Evolutionary conservation across 495 filamentous ascomycete species (phyloP).

Genomic region (Haplographium delicatum): DNA sequence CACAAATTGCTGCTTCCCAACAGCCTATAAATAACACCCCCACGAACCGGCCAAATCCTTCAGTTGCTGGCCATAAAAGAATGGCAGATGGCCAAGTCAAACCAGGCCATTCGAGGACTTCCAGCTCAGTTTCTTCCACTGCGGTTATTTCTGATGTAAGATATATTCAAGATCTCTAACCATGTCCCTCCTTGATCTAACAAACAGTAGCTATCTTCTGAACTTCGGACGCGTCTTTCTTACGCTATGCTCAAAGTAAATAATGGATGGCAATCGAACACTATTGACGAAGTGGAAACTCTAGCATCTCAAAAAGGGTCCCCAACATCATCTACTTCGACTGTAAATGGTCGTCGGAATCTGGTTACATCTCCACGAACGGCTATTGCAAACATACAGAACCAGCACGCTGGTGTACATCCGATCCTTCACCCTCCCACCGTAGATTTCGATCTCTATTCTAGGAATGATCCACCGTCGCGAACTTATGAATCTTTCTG

Average conservation of each 20-base stretch:
- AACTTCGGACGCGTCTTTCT: constrained; percentile 72
- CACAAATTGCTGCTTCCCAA: constrained; percentile 47
- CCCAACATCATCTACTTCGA: constrained; percentile 49
- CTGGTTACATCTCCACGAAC: constrained; percentile 24
- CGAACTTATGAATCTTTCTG: constrained; percentile 40
- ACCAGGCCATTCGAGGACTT: constrained; percentile 61
- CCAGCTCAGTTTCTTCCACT: constrained; percentile 53
- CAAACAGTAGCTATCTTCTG: constrained; percentile 38
- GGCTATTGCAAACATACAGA: constrained; percentile 26
- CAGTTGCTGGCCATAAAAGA: constrained; percentile 46
- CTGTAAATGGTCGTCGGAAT: constrained; percentile 42
- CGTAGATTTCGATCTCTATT: constrained; percentile 33
- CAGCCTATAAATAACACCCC: constrained; percentile 34
- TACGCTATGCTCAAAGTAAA: constrained; percentile 90
- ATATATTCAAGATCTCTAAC: too few species aligned
- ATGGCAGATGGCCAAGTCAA: constrained; percentile 58
- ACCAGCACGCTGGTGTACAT: constrained; percentile 16
- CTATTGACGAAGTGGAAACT: constrained; percentile 64
- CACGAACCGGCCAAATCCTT: constrained; percentile 14
- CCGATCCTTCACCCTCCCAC: constrained; percentile 19
- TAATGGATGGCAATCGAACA: constrained; percentile 71
- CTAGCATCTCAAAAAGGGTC: constrained; percentile 57
- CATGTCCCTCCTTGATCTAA: too few species aligned
- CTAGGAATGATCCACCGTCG: constrained; percentile 26
- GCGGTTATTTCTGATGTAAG: constrained; percentile 69